Conservation (phyloP, 108 stramenopile genomes). For the Nitzschia sp. region DNA sequence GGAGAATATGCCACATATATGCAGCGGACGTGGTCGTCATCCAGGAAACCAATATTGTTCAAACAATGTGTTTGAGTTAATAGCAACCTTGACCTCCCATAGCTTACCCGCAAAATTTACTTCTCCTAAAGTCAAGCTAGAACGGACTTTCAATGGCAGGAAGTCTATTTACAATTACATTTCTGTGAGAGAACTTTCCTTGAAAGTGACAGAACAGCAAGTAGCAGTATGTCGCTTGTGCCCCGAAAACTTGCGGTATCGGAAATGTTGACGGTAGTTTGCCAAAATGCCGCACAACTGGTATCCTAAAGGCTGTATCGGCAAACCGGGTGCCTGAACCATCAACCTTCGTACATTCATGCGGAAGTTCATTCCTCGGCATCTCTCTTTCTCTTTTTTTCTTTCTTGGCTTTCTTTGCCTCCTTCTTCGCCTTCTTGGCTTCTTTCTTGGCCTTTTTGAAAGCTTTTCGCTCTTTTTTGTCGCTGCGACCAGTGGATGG, state of each 20-base stretch:
- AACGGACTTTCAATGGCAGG: slow-evolving; percentile 72
- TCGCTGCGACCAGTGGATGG: neutral
- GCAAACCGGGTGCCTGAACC: neutral
- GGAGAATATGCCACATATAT: slow-evolving; percentile 3
- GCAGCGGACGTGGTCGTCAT: slow-evolving; percentile 8
- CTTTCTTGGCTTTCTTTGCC: slow-evolving; percentile 14
- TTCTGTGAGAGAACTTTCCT: no score
- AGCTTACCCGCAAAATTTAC: no score
- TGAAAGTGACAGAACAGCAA: no score
- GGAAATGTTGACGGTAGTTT: no score
- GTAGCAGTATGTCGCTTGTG: no score
- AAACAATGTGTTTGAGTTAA: slow-evolving; percentile 2
- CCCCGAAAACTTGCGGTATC: neutral
- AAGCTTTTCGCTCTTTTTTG: slow-evolving; percentile 2
- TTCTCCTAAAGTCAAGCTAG: slow-evolving; percentile 26
- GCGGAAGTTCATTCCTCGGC: neutral
- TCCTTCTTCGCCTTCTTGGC: slow-evolving; percentile 14
- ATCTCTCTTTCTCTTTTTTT: slow-evolving; percentile 24
- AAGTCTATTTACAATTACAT: slow-evolving; percentile 37
- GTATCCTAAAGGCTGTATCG: neutral
- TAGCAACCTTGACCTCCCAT: neutral
- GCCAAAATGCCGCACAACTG: neutral
- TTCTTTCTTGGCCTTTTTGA: slow-evolving; percentile 23
- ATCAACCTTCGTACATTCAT: neutral
- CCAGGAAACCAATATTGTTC: neutral